These are phyloP conservation scores for Planoprotostelium fungivorum DNA, from an alignment of 78 protist genomes.

Conservation along the genomic window DNA sequence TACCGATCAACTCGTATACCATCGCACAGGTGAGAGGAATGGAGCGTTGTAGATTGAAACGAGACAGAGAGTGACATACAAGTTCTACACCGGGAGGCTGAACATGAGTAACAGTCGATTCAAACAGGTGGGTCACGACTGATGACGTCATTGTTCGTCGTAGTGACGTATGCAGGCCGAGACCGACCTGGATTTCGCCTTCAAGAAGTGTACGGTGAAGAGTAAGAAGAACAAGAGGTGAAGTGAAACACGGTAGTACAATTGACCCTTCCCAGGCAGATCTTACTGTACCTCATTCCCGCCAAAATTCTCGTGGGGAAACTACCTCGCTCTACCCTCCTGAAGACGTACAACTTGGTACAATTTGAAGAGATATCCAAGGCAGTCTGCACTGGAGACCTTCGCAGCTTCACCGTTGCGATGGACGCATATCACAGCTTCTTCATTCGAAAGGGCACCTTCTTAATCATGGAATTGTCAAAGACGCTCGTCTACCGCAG, in stretches of 20 bases:
- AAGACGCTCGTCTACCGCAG: not conserved
- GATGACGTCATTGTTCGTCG: not conserved
- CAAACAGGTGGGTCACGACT: not conserved
- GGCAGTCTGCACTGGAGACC: not conserved
- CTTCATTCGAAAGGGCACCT: not conserved
- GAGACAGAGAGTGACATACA: not conserved
- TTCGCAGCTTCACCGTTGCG: not conserved
- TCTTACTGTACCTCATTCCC: not conserved
- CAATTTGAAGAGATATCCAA: not conserved
- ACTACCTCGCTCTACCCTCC: not conserved
- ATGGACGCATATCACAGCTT: not conserved
- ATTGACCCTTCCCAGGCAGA: not conserved
- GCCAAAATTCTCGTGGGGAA: not conserved
- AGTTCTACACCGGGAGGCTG: not conserved
- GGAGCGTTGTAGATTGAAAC: not conserved
- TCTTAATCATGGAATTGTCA: not conserved
- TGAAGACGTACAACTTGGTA: not conserved
- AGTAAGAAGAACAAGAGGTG: not conserved
- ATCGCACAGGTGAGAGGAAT: not conserved
- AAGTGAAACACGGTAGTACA: not conserved
- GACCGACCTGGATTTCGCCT: not conserved
- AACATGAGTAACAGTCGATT: not conserved
- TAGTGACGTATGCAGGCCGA: not conserved
- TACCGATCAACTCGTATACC: not conserved
- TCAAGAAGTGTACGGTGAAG: not conserved